Conservation (phyloP, 306 rosid species). For the Cucumis hystrix region DNA sequence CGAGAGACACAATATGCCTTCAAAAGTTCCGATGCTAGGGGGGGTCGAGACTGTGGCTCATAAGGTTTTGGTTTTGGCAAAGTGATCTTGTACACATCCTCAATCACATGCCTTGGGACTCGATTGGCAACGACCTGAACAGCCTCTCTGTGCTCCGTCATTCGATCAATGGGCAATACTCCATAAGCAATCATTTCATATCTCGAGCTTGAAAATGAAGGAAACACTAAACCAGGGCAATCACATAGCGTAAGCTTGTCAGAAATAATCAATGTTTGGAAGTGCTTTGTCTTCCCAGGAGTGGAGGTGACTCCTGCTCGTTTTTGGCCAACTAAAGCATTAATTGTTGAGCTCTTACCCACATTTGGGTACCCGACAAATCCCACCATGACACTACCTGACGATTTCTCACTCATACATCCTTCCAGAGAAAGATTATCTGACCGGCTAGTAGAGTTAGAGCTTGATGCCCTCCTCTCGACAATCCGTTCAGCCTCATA, state of each 20-base stretch:
- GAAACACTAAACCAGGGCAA: conserved; percentile 94
- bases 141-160: conserved; percentile 84
- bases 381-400: conserved; percentile 60
- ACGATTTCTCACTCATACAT: conserved; percentile 22
- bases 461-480: conserved; percentile 36
- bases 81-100: conserved; percentile 49
- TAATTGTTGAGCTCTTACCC: conserved; percentile 95
- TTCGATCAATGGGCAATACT: conserved; percentile 88
- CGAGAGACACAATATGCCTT: conserved; percentile 85
- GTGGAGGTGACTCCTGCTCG: conserved; percentile 93
- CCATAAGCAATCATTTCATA: conserved; percentile 94
- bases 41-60: conserved; percentile 68
- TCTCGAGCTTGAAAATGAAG: conserved; percentile 95
- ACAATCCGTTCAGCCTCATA: conserved; percentile 74
- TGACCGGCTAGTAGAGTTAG: conserved; percentile 19
- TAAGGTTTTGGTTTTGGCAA: conserved; percentile 86
- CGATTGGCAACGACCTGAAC: conserved; percentile 79
- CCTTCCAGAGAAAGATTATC: conserved; percentile 19
- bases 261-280: conserved; percentile 87
- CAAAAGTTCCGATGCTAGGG: conserved; percentile 77
- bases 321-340: conserved; percentile 92
- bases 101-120: conserved; percentile 55
- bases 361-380: conserved; percentile 98
- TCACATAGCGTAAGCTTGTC: conserved; percentile 79
- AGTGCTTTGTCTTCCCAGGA: conserved; percentile 98